Evolutionary conservation across 2,329 filamentous ascomycete genomes (phyloP).

Genomic region (Scolecobasidium constrictum): DNA sequence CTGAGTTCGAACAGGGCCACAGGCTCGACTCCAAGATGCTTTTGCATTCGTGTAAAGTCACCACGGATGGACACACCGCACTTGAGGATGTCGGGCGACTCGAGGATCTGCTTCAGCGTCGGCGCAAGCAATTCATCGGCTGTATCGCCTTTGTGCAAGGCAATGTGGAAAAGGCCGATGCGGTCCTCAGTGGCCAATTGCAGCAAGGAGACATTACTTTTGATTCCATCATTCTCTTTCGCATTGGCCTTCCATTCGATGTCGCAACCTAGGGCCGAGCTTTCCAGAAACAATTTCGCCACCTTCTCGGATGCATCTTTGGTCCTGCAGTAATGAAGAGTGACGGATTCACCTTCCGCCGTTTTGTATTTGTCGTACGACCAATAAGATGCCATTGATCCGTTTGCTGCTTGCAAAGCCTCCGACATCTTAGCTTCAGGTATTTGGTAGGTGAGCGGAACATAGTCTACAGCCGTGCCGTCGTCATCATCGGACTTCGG

Average conservation of each 20-base stretch:
- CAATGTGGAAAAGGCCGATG: constrained; percentile 74
- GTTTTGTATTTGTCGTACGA: constrained; percentile 56
- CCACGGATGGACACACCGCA: constrained; percentile 65
- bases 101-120: constrained; percentile 59
- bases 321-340: constrained; percentile 68
- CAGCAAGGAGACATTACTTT: constrained; percentile 67
- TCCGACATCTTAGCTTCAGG: constrained; percentile 4
- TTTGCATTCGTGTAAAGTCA: constrained; percentile 53
- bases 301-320: constrained; percentile 56
- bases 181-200: constrained; percentile 69
- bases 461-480: background rate
- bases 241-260: constrained; percentile 65
- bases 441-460: constrained; percentile 7
- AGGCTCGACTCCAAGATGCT: constrained; percentile 53
- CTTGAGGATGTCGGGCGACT: constrained; percentile 59
- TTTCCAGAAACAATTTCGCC: constrained; percentile 52
- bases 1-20: constrained; percentile 69
- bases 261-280: constrained; percentile 75
- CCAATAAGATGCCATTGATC: constrained; percentile 41
- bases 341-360: constrained; percentile 42
- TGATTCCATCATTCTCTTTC: constrained; percentile 36
- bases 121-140: constrained; percentile 54
- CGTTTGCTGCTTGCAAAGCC: constrained; percentile 1
- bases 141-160: constrained; percentile 37
- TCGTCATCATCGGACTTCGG: background rate